Percentiles rank a stretch among this genome's conserved stretches.
phyloP scores from a whole-genome alignment of 108 stramenopile genomes.

The Aurantiochytrium sp. region DNA sequence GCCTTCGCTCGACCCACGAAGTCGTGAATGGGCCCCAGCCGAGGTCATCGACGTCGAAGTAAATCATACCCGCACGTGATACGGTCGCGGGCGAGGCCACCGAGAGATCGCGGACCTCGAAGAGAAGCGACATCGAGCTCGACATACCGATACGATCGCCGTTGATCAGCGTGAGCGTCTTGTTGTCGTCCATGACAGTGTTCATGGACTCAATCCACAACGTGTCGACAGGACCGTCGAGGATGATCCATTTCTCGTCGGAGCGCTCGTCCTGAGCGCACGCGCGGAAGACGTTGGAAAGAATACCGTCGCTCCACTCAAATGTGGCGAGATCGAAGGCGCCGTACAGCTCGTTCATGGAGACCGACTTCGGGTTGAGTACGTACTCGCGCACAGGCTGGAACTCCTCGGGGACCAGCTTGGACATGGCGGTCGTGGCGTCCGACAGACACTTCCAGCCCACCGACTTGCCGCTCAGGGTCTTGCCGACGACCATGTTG shows the following conservation, averaged over 20 bases:
- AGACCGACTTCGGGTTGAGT: constrained; percentile 61
- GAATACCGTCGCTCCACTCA: constrained; percentile 68
- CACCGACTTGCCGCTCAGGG: constrained; percentile 59
- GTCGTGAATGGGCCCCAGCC: constrained; percentile 53
- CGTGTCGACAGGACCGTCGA: constrained; percentile 67
- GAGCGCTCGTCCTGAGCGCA: constrained; percentile 57
- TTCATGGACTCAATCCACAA: constrained; percentile 72
- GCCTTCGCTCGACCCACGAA: constrained; percentile 48
- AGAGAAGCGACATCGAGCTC: constrained; percentile 58
- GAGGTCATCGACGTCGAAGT: constrained; percentile 58
- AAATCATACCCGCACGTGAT: constrained; percentile 69
- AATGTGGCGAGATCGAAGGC: constrained; percentile 63
- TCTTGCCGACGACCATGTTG: constrained; percentile 68
- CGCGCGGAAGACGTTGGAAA: constrained; percentile 61
- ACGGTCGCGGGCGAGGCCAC: constrained; percentile 68
- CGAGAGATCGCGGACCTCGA: constrained; percentile 64
- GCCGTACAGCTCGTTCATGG: constrained; percentile 65
- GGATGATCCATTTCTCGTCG: constrained; percentile 66
- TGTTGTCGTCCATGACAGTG: constrained; percentile 72
- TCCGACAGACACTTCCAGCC: constrained; percentile 59
- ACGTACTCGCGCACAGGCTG: constrained; percentile 43
- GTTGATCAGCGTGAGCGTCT: constrained; percentile 71
- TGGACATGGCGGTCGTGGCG: constrained; percentile 50
- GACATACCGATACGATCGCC: constrained; percentile 66
- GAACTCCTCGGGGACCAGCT: constrained; percentile 47